Base-by-base conservation (phyloP, 1,139 yeast species). In the Pichia sp. region DNA sequence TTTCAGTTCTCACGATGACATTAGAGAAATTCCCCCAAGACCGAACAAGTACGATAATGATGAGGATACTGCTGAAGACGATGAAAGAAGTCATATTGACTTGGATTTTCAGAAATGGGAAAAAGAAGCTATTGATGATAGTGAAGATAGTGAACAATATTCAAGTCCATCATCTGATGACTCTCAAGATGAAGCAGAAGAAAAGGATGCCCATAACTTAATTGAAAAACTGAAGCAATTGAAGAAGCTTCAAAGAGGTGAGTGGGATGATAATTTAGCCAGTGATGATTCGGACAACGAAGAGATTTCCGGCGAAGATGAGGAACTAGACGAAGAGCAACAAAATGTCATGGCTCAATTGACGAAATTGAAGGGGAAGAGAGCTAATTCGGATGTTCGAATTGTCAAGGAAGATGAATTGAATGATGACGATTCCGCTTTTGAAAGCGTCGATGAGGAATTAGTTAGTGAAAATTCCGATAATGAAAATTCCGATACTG, bases 181-280 rank as follows among this genome's bases (percentile, higher is more conserved):
- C 45, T 48, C 45, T 10, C 59, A 46, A 27, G 62, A 58, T 27
- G 63, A 56, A 31, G 51, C 49, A 37, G 64, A 56, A 32, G 57
- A 52, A 37, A 39, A 44, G 11, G 46, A 44, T 26, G 40, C 52
- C 0, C 37, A 36, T 11, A 39, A 43, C n/a, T 42, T 49, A 5
- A 52, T 51, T 26, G 43, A 46, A 37, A 50, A 44, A 3, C 40
- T 51, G 23, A 49, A 49, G 37, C 43, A 51, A 2, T 38, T 51
- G 27, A 51, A 51, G 11, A 41, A 50, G 38, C 47, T 48, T 7
- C 54, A 51, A 37, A 38, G 45, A 11, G 46, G 49, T 11, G 66
- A 56, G 10, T 57, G 36, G 32, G 38, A 41, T 8, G 36, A 38
- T 16, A 32, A 40, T n/a, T 65, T 9, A 50, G 51, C 36, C 46